Base-by-base conservation (phyloP, 1,284 basidiomycete species). In the Tilletia walkeri region DNA sequence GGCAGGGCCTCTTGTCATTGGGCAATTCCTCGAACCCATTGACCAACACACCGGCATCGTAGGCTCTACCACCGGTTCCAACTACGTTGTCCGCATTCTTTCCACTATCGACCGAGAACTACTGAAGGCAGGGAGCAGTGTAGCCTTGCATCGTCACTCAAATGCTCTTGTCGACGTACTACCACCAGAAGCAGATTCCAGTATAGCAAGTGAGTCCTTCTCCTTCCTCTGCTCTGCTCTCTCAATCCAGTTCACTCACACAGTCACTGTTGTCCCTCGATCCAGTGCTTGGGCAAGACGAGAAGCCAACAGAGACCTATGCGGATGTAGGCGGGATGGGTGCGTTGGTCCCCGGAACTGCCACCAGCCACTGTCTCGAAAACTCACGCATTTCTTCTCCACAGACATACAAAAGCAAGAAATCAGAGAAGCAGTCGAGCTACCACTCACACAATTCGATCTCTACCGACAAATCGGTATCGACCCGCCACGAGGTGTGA, bases 401-500 rank as follows among this genome's bases (percentile, higher is more conserved):
- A 63, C 59, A 63, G 45, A 99, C 85, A 85, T 90, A 34, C 96
- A 99, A 87, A 99, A 99, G 87, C 96, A 99, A 86, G 96, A 99
- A 86, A 99, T 99, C 76, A 87, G 95, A 73, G 96, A 99, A 85
- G 96, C 96, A 1, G 96, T 99, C 53, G 96, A 99, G 86, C 87
- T 99, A 45, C 96, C 96, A n/a, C 87, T 99, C 53, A 73, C 80
- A 14, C 92, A 99, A 85, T 96, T 96, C 84, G 95, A 99, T 84
- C 86, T 99, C 54, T 99, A 99, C 88, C 92, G 93, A 86, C 98
- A 99, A 87, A 99, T 99, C 82, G 96, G 96, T 81, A 99, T 99
- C 77, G 96, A 99, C 86, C 96, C 96, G 34, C 96, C 94, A 63
- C 89, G 94, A 54, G 94, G 94, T 86, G 94, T 83, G 45, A 70